Base-by-base conservation (phyloP, 371 early-diverging fungal species). In the Mortierella sp. region DNA sequence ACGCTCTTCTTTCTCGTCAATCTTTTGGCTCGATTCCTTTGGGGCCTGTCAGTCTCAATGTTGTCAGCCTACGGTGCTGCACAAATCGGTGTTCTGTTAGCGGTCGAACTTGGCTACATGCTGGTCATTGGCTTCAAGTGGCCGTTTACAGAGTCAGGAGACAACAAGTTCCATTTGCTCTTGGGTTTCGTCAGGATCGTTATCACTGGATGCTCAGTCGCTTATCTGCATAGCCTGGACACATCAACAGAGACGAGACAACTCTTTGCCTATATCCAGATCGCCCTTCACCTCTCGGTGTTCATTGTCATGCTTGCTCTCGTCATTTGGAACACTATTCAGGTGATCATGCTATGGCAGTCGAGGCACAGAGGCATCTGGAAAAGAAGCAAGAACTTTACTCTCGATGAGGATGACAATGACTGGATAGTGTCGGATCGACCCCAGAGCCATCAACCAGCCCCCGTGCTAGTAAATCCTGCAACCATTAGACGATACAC, bases 1-100 rank as follows among this genome's bases (percentile, higher is more conserved):
- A 80, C 79, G 17, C 68, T 79, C 16, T 85, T 85, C 60, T 85
- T 84, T 48, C 55, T 87, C 8, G 67, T 77, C 21, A 71, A 61
- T 2, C 66, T 87, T 10, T 40, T 76, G 29, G 66, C 40, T 16
- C 77, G 77, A 31, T 76, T 76, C 47, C 54, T 76, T 6, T 76
- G 77, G 77, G 77, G 65, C 13, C 49, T 76, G 6, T 50, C 66
- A 1, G 52, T 76, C 3, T 52, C 70, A 22, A 76, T 76, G 77
- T 39, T 76, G 49, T 64, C 77, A 0, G 56, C 77, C 2, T 76
- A 69, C 41, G 66, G 77, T 5, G 21, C 62, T 9, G 77, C 70
- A 8, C 77, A 76, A 43, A 62, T 76, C 6, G 65, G 66, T 6
- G 60, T 76, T 17, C 24, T 68, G 46, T 47, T 76, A 57, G 55